Percentiles rank a stretch among this genome's conserved stretches.
Conservation (phyloP, 148 eudicot genomes). For the Drosera capensis region DNA sequence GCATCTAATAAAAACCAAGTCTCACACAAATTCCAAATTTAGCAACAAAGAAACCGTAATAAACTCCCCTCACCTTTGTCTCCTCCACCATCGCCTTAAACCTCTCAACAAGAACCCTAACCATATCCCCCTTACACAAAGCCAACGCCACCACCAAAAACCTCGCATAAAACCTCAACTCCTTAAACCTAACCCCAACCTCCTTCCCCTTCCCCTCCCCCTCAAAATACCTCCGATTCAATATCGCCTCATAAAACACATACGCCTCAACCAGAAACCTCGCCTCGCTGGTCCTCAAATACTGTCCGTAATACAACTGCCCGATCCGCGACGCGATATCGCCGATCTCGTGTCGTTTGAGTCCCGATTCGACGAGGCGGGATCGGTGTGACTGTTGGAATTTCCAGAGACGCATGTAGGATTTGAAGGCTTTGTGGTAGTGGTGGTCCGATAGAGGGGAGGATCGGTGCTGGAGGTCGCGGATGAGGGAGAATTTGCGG, state of each 20-base stretch:
- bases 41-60: no score
- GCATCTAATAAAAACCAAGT: no score
- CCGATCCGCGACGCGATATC: slow-evolving; percentile 94
- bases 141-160: slow-evolving; percentile 74
- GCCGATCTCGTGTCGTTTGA: slow-evolving; percentile 84
- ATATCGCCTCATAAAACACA: slow-evolving; percentile 77
- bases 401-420: slow-evolving; percentile 74
- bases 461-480: slow-evolving; percentile 55
- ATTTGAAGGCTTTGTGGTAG: slow-evolving; percentile 71
- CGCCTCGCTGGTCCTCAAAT: slow-evolving; percentile 68
- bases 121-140: slow-evolving; percentile 46
- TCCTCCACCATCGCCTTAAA: slow-evolving; percentile 60
- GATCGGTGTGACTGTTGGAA: slow-evolving; percentile 62
- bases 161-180: slow-evolving; percentile 86
- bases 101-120: slow-evolving; percentile 42
- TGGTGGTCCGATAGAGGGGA: slow-evolving; percentile 12
- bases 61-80: slow-evolving; percentile 31
- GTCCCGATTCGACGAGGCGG: slow-evolving; percentile 44
- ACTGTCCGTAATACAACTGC: slow-evolving; percentile 78
- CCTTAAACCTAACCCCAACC: slow-evolving; percentile 63
- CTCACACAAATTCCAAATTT: no score
- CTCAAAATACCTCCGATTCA: slow-evolving; percentile 50
- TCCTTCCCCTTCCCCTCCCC: slow-evolving; percentile 36
- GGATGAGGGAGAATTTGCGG: slow-evolving; percentile 59
- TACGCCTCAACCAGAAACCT: slow-evolving; percentile 64